A percentile compares a stretch with the other conserved stretches of the same genome.
phyloP scores from a whole-genome alignment of 768 basidiomycete species.

The Lactarius sp. region DNA sequence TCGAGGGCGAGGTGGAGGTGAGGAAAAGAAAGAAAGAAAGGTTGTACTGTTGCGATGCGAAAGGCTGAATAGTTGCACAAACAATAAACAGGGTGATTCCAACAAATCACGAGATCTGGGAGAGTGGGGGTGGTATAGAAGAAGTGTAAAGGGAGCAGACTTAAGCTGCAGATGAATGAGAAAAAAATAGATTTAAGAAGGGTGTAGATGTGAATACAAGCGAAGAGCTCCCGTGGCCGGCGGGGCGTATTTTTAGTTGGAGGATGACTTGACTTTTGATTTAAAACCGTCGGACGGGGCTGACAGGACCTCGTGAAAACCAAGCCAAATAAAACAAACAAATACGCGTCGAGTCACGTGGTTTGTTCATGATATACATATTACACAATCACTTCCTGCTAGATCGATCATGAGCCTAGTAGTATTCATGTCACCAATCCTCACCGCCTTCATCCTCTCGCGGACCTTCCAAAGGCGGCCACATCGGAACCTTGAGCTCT shows the following conservation, averaged over 20 bases:
- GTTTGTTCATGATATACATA: neutral
- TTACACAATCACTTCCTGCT: neutral
- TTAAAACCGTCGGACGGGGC: conserved; percentile 3
- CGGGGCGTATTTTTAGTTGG: conserved; percentile 10
- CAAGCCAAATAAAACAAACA: conserved; percentile 8
- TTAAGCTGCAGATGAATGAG: conserved; percentile 15
- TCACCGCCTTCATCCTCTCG: conserved; percentile 16
- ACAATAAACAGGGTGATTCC: conserved; percentile 18
- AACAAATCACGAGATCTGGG: conserved; percentile 14
- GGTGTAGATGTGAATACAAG: conserved; percentile 8
- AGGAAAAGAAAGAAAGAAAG: conserved; percentile 27
- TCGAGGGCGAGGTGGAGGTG: conserved; percentile 33
- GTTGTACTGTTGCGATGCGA: conserved; percentile 19
- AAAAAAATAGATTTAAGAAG: conserved; percentile 5
- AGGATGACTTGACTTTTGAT: neutral
- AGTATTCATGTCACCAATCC: neutral
- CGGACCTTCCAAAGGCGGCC: conserved; percentile 19
- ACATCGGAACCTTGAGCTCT: conserved; percentile 24
- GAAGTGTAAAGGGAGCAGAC: conserved; percentile 14
- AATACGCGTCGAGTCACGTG: conserved; percentile 22
- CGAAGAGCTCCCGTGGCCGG: conserved; percentile 5
- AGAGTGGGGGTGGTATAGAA: neutral
- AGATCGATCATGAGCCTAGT: too few species aligned
- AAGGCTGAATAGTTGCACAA: conserved; percentile 1
- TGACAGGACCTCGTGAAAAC: neutral